Conservation (phyloP, 345 rosid species). For the Moricandia arvensis region DNA sequence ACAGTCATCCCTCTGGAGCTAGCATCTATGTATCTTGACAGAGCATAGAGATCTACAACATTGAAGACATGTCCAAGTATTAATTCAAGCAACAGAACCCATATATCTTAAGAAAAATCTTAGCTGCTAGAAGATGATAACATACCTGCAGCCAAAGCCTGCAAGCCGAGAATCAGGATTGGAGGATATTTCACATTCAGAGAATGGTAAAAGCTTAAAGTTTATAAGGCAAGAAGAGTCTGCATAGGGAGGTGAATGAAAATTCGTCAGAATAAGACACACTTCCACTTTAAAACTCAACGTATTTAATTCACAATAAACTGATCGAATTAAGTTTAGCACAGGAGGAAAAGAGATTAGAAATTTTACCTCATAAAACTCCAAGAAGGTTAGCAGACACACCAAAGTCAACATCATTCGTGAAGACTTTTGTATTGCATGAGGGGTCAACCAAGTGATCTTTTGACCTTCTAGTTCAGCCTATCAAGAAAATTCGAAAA, state of each 20-base stretch:
- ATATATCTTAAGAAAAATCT: background rate
- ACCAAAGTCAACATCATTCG: constrained; percentile 83
- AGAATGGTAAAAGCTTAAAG: constrained; percentile 74
- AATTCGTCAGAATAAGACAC: background rate
- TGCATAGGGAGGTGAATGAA: constrained; percentile 45
- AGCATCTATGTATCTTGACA: constrained; percentile 74
- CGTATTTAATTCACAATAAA: background rate
- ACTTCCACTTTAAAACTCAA: background rate
- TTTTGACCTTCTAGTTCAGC: constrained; percentile 96
- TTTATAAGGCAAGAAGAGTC: constrained; percentile 81
- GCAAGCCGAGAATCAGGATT: constrained; percentile 78
- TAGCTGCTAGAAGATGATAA: background rate
- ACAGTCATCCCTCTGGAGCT: constrained; percentile 45
- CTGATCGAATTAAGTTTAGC: background rate
- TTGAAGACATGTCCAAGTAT: background rate
- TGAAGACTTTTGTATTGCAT: constrained; percentile 82
- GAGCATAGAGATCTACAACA: constrained; percentile 83
- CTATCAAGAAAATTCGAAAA: constrained; percentile 48
- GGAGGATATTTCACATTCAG: constrained; percentile 87
- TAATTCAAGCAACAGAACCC: background rate
- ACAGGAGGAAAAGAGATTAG: background rate
- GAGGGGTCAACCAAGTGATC: constrained; percentile 95
- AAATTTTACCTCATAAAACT: constrained; percentile 78
- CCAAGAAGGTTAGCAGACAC: constrained; percentile 87
- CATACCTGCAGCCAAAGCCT: constrained; percentile 89